Conservation (phyloP, 768 basidiomycete species). For the Mrakia hoshinonis region DNA sequence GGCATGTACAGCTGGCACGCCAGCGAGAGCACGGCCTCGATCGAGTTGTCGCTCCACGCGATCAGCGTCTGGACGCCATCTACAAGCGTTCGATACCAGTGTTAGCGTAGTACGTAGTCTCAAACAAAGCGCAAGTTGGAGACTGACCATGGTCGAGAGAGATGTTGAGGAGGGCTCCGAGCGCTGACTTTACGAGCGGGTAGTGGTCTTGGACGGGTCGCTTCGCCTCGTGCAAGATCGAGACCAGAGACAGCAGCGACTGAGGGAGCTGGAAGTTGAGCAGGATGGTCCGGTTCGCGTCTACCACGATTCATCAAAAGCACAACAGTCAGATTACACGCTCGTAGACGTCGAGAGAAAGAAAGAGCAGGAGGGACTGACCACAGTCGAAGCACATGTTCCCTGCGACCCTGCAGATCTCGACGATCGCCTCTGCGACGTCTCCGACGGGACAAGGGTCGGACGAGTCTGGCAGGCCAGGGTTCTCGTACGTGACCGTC, state of each 20-base stretch:
- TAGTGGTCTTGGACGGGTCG: constrained; percentile 47
- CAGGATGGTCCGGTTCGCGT: constrained; percentile 18
- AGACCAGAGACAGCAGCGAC: constrained; percentile 6
- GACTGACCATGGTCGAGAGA: constrained; percentile 63
- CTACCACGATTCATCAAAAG: background rate
- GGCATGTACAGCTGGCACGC: constrained; percentile 65
- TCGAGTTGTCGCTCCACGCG: constrained; percentile 56
- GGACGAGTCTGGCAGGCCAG: background rate
- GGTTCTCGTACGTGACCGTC: background rate
- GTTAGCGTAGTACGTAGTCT: background rate
- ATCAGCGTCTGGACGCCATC: constrained; percentile 64
- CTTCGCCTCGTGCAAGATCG: background rate
- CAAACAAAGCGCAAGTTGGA: constrained; percentile 13
- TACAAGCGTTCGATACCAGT: constrained; percentile 37
- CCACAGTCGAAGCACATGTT: constrained; percentile 28
- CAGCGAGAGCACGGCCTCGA: constrained; percentile 59
- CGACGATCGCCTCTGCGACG: constrained; percentile 11
- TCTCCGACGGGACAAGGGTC: background rate
- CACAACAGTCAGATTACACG: background rate
- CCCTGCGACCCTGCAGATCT: constrained; percentile 22
- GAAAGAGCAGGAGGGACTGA: too few species aligned
- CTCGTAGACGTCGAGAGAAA: background rate
- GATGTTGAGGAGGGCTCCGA: constrained; percentile 70
- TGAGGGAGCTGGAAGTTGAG: constrained; percentile 16
- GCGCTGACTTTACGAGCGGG: constrained; percentile 63